Percentiles rank a stretch among this genome's conserved stretches.
Evolutionary conservation across 208 protist genomes (phyloP).

Genomic region (Blastocrithidia nonstop): DNA sequence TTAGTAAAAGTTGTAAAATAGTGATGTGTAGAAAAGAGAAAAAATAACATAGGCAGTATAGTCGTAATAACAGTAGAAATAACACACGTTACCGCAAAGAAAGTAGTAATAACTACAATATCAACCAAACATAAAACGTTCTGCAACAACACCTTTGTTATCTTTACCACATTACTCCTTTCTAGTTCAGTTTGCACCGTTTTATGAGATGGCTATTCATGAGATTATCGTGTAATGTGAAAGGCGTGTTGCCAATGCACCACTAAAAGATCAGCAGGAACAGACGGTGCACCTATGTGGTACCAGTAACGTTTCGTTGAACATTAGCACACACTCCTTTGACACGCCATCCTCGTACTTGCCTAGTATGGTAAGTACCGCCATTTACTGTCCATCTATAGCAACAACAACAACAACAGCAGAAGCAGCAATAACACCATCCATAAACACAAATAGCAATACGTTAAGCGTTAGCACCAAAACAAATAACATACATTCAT

Average conservation of each 20-base stretch:
- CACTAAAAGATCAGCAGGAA: constrained; percentile 7
- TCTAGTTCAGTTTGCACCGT: constrained; percentile 32
- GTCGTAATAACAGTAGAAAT: neutral
- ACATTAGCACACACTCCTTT: constrained; percentile 24
- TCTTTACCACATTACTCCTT: constrained; percentile 14
- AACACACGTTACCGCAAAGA: neutral
- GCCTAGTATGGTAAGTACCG: too few relatives aligned
- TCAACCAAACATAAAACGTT: too few relatives aligned
- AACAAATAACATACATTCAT: too few relatives aligned
- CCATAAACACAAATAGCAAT: too few relatives aligned
- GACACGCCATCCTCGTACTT: constrained; percentile 21
- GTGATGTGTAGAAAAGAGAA: too few relatives aligned
- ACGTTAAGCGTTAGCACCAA: too few relatives aligned
- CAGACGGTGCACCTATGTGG: constrained; percentile 13
- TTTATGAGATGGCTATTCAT: constrained; percentile 57
- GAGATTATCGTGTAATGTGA: constrained; percentile 66
- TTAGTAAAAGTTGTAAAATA: too few relatives aligned
- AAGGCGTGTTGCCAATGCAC: constrained; percentile 33
- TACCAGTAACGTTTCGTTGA: constrained; percentile 9
- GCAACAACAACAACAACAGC: neutral
- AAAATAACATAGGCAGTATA: too few relatives aligned
- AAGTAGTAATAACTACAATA: too few relatives aligned
- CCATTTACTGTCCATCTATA: constrained; percentile 3
- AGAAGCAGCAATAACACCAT: too few relatives aligned
- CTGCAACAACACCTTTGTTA: too few relatives aligned